A percentile compares a stretch with the other conserved stretches of the same genome.
Conservation (phyloP, 176 grass and related monocot genomes). For the Aegilops umbellulata region DNA sequence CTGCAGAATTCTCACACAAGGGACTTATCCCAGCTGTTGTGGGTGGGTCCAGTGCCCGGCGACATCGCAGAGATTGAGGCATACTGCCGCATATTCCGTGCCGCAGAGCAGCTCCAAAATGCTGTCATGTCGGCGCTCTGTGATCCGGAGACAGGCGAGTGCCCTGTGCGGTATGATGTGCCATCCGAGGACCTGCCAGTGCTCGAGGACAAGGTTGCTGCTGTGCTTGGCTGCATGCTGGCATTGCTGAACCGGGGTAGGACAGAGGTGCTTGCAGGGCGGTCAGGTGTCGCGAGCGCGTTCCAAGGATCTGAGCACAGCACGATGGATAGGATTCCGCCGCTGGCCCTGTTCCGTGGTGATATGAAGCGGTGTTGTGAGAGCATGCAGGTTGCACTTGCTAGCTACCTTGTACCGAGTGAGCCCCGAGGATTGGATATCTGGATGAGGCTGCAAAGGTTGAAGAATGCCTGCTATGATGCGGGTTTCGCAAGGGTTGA, state of each 20-base stretch:
- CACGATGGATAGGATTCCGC: constrained; percentile 65
- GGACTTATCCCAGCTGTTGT: constrained; percentile 71
- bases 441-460: constrained; percentile 78
- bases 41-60: constrained; percentile 77
- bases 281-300: constrained; percentile 36
- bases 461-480: constrained; percentile 89
- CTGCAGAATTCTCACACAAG: constrained; percentile 63
- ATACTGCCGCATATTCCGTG: constrained; percentile 89
- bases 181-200: constrained; percentile 63
- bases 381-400: constrained; percentile 85
- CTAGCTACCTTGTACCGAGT: constrained; percentile 48
- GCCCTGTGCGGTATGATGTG: constrained; percentile 56
- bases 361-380: constrained; percentile 96
- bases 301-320: constrained; percentile 47
- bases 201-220: constrained; percentile 85
- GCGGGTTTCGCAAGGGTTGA: constrained; percentile 79
- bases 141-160: constrained; percentile 89
- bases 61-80: constrained; percentile 94
- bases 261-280: constrained; percentile 78
- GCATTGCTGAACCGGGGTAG: constrained; percentile 66
- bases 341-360: constrained; percentile 77
- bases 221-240: constrained; percentile 82
- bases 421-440: constrained; percentile 51
- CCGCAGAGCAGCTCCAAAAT: constrained; percentile 74
- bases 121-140: constrained; percentile 85